Evolutionary conservation across 164 flowering plant genomes (phyloP).

Genomic region (Stephania cephalantha): DNA sequence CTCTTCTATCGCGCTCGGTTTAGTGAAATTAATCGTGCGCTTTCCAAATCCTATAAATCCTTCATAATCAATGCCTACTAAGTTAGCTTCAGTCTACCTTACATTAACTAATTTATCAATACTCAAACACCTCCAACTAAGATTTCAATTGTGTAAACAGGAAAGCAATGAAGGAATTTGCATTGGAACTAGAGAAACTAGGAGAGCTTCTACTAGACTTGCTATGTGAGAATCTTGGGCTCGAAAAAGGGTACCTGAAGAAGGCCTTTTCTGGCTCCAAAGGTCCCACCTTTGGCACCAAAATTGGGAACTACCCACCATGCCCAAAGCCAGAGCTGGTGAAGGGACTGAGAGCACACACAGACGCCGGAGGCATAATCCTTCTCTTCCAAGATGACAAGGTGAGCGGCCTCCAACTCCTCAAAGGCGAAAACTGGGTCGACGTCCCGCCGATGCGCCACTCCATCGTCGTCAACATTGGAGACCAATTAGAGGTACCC

Average conservation of each 20-base stretch:
- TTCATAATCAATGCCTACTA: too few relatives aligned
- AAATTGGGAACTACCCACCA: conserved; percentile 88
- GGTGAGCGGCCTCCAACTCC: conserved; percentile 90
- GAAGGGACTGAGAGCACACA: conserved; percentile 91
- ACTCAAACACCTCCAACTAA: background rate
- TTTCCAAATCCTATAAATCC: too few relatives aligned
- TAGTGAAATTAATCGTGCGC: too few relatives aligned
- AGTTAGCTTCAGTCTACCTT: too few relatives aligned
- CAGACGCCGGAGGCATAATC: conserved; percentile 92
- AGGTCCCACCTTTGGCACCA: conserved; percentile 87
- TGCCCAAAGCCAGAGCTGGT: conserved; percentile 82
- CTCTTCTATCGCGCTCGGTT: too few relatives aligned
- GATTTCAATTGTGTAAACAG: conserved; percentile 24
- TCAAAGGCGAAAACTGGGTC: conserved; percentile 81
- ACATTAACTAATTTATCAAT: too few relatives aligned
- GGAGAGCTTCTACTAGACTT: conserved; percentile 71
- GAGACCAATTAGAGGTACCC: conserved; percentile 86
- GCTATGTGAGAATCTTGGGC: conserved; percentile 81
- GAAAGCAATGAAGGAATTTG: conserved; percentile 82
- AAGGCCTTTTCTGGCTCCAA: conserved; percentile 60
- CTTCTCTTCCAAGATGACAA: conserved; percentile 80
- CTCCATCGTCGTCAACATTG: conserved; percentile 85
- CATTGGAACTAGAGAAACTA: conserved; percentile 45
- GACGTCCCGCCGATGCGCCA: conserved; percentile 92
- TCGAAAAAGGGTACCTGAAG: conserved; percentile 76